Evolutionary conservation across 164 flowering plant species (phyloP).

Genomic region (Sextonia rubra): DNA sequence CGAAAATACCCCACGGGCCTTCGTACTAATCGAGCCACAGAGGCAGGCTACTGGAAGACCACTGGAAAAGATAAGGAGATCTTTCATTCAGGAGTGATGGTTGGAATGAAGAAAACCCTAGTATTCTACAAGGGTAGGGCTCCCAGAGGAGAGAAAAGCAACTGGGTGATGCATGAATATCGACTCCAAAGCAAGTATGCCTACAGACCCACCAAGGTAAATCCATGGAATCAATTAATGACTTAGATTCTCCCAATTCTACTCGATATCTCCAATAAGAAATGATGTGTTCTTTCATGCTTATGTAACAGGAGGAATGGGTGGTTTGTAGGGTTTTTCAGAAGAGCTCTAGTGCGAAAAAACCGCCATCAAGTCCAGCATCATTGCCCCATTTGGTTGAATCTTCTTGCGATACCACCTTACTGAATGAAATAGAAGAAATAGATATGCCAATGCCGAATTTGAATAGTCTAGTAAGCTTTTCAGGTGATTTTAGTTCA

Average conservation of each 20-base stretch:
- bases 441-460: slow-evolving; percentile 32
- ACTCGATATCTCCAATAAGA: not conserved
- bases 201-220: slow-evolving; percentile 59
- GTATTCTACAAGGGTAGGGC: slow-evolving; percentile 93
- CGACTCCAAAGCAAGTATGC: slow-evolving; percentile 55
- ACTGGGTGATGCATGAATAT: slow-evolving; percentile 98
- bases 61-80: slow-evolving; percentile 95
- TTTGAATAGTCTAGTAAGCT: slow-evolving; percentile 20
- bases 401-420: slow-evolving; percentile 36
- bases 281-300: not conserved
- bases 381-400: slow-evolving; percentile 41
- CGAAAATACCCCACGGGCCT: slow-evolving; percentile 91
- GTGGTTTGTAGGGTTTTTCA: slow-evolving; percentile 86
- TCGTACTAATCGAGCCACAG: slow-evolving; percentile 86
- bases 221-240: not conserved
- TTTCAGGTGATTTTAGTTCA: slow-evolving; percentile 23
- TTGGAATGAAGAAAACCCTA: slow-evolving; percentile 91
- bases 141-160: slow-evolving; percentile 89
- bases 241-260: not conserved
- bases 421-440: slow-evolving; percentile 47
- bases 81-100: slow-evolving; percentile 42
- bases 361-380: slow-evolving; percentile 32
- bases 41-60: slow-evolving; percentile 95
- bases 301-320: slow-evolving; percentile 72
- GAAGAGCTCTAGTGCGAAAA: slow-evolving; percentile 56